Conservation (phyloP, 345 rosid genomes). For the Rhizophora apiculata region DNA sequence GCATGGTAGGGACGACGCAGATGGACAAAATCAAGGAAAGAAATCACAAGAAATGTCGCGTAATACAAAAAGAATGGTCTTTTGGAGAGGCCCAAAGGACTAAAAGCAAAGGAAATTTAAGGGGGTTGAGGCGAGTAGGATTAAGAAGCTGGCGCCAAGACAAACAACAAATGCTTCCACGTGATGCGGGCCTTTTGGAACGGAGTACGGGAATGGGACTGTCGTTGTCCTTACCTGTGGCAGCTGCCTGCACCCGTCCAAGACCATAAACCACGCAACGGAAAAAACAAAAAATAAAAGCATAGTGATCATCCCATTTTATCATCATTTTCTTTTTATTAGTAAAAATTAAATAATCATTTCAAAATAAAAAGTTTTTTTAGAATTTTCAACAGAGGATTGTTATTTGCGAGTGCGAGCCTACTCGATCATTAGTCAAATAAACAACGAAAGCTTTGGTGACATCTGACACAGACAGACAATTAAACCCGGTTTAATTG, state of each 20-base stretch:
- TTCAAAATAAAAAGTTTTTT: no score
- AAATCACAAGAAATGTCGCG: slow-evolving; percentile 29
- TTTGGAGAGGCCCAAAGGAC: background rate
- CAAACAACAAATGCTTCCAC: slow-evolving; percentile 51
- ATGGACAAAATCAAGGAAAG: slow-evolving; percentile 14
- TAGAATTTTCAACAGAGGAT: no score
- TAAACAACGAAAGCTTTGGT: background rate
- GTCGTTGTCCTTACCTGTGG: slow-evolving; percentile 75
- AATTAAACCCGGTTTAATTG: background rate
- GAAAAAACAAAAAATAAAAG: background rate
- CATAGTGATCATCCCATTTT: no score
- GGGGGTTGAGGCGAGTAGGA: background rate
- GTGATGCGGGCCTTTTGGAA: slow-evolving; percentile 76
- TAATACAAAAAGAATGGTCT: background rate
- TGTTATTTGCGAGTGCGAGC: no score
- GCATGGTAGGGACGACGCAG: background rate
- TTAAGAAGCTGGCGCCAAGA: slow-evolving; percentile 26
- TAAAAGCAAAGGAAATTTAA: background rate
- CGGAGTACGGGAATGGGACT: slow-evolving; percentile 55
- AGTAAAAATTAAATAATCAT: no score
- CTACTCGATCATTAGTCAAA: background rate
- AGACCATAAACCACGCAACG: no score
- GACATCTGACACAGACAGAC: background rate
- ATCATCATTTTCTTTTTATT: no score
- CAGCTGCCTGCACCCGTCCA: slow-evolving; percentile 34